Evolutionary conservation across 805 yeast genomes (phyloP), one percentile per base, ranked within the genome.

Genomic region (Maudiozyma serrabonitensis): DNA sequence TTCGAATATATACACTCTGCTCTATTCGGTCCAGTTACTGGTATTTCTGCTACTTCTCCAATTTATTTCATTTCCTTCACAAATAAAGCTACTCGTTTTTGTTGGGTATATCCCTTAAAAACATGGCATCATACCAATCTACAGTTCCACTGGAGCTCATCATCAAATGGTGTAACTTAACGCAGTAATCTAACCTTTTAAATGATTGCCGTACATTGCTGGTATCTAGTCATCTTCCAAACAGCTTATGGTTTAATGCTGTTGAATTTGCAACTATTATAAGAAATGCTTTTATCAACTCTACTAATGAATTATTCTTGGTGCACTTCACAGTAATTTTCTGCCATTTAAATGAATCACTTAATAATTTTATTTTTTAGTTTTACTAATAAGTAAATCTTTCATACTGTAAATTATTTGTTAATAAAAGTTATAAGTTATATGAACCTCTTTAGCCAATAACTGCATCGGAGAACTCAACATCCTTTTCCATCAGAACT

Each of bases 201-300:
- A 47, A 53, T 37, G 58, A 54, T 41, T 53, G 55, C 46, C 45
- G 54, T 4, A 46, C 56, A 1, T n/a, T 50, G 9, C 26, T 54
- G 8, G 16, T 25, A 2, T 16, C 47, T 5, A 46, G 46, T 7
- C 21, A 48, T 5, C 19, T 52, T 34, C 55, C 56, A 7, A 34
- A 35, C 12, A 41, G 45, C 43, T 35, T 51, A 31, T 49, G 54
- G 56, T 53, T 45, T 34, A 39, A 47, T 40, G 54, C 54, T 3
- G 52, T 53, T 9, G 41, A 46, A 48, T 48, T 47, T 41, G 42
- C 52, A 13, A 50, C 50, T 2, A 3, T 47, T 8, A 39, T 47
- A 13, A n/a, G 55, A 12, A 52, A 52, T 31, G 26, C 50, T 11
- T 26, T 46, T 16, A n/a, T 38, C 28, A 47, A 40, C 39, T 18